Evolutionary conservation across 148 eudicot species (phyloP).

Genomic region (Silene uniflora): DNA sequence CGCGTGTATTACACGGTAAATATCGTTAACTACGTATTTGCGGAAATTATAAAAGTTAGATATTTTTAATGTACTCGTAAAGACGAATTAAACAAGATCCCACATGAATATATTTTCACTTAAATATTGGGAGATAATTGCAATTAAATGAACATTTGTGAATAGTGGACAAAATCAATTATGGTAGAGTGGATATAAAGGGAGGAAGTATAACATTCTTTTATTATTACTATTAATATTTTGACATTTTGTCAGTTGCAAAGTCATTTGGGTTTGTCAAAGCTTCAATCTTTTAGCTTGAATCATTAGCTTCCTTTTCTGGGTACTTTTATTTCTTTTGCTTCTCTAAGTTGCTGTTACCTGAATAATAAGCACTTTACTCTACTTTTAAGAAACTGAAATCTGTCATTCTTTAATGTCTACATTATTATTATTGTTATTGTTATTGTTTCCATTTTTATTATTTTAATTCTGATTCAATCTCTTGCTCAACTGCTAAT

Average conservation of each 20-base stretch:
- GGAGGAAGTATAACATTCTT: no score
- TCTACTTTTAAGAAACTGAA: neutral
- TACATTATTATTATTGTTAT: slow-evolving; percentile 5
- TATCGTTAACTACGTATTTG: no score
- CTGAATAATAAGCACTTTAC: neutral
- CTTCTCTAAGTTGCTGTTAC: neutral
- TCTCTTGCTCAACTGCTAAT: neutral
- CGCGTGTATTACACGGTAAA: no score
- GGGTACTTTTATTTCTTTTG: slow-evolving; percentile 16
- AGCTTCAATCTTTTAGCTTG: slow-evolving; percentile 19
- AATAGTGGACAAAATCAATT: no score
- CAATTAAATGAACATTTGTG: no score
- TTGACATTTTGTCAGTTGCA: neutral
- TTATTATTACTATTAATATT: neutral
- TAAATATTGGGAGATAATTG: no score
- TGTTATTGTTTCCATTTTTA: slow-evolving; percentile 12
- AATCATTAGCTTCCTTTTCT: slow-evolving; percentile 10
- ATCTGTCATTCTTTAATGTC: neutral
- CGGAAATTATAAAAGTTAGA: no score
- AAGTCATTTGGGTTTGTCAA: slow-evolving; percentile 12
- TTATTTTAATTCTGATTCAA: neutral
- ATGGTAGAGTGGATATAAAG: no score
- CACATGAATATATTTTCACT: no score
- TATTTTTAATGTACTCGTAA: no score
- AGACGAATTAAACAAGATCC: no score